A percentile compares a stretch with the other conserved stretches of the same genome.
phyloP scores from a whole-genome alignment of 2,329 filamentous ascomycete species.

The Hypoxylon sp. region DNA sequence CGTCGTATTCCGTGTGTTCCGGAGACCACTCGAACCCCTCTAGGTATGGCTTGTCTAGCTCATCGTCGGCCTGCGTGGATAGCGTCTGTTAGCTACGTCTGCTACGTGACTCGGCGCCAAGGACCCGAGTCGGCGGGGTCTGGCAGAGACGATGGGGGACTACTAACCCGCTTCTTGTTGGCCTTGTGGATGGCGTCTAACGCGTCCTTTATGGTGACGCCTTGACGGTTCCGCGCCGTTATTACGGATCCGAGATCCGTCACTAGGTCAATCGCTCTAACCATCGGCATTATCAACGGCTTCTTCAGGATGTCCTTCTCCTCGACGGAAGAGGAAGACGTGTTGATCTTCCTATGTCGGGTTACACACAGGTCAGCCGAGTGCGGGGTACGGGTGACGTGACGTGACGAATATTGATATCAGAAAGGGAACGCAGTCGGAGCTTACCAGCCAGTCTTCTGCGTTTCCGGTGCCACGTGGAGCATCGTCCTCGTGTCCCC shows the following conservation, averaged over 20 bases:
- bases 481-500: slow-evolving; percentile 78
- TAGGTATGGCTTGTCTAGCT: slow-evolving; percentile 86
- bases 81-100: slow-evolving; percentile 29
- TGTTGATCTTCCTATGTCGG: slow-evolving; percentile 85
- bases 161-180: slow-evolving; percentile 90
- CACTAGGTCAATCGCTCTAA: slow-evolving; percentile 90
- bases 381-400: slow-evolving; percentile 8
- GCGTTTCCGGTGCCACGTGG: slow-evolving; percentile 80
- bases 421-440: neutral
- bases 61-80: slow-evolving; percentile 78
- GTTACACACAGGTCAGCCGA: slow-evolving; percentile 6
- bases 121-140: neutral
- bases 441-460: slow-evolving; percentile 85
- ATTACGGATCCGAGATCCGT: slow-evolving; percentile 90
- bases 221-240: slow-evolving; percentile 88
- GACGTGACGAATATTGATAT: slow-evolving; percentile 4
- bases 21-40: slow-evolving; percentile 89
- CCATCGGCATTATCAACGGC: slow-evolving; percentile 77
- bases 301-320: slow-evolving; percentile 87
- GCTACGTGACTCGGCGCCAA: too few relatives aligned
- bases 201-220: slow-evolving; percentile 96
- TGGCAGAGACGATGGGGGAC: slow-evolving; percentile 3
- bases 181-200: slow-evolving; percentile 95
- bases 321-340: slow-evolving; percentile 77
- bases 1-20: slow-evolving; percentile 29